Evolutionary conservation across 805 yeast genomes (phyloP), one percentile per base, ranked within the genome.

Genomic region (Saturnispora sekii): DNA sequence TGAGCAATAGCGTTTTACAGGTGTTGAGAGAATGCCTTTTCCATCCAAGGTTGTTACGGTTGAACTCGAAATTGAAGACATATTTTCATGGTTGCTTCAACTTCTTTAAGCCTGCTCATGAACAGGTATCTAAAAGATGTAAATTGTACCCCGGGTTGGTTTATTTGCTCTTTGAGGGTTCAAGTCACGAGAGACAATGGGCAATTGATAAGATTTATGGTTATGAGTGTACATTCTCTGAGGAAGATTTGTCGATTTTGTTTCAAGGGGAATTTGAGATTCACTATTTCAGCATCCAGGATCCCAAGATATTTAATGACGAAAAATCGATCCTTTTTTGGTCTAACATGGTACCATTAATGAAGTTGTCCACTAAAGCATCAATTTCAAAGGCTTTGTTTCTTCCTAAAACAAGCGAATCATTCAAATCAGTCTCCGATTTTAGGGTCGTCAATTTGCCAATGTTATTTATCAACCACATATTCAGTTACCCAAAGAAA

Each of bases 141-240:
- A 46, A 48, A 35, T 48, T 59, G 1, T 56, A 53, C 10, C 78
- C 88, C 0, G 84, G 83, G 2, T 45, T 72, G 7, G 57, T 82
- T 6, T 77, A 67, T 56, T 67, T 78, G 33, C 54, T 76, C 46
- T 75, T 77, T 46, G 79, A 74, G 44, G 87, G 84, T 1, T 62
- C 66, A 14, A 54, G 55, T 0, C 62, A 58, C 4, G 74, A 76
- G 51, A 63, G 67, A 31, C 48, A 53, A 1, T 80, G 83, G 81
- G 73, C 81, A 0, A 51, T 65, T 44, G 48, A 59, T 48, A 29
- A 57, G 53, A 44, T 56, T 60, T 50, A 63, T 48, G 32, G 50
- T 48, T 21, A 43, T 61, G 26, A 53, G 49, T 15, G 32, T 35
- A 11, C 47, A n/a, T 45, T 51, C 18, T 34, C 39, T 2, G 37